Base-by-base conservation (phyloP, 257 asterid genomes). In the Cinchona pubescens region DNA sequence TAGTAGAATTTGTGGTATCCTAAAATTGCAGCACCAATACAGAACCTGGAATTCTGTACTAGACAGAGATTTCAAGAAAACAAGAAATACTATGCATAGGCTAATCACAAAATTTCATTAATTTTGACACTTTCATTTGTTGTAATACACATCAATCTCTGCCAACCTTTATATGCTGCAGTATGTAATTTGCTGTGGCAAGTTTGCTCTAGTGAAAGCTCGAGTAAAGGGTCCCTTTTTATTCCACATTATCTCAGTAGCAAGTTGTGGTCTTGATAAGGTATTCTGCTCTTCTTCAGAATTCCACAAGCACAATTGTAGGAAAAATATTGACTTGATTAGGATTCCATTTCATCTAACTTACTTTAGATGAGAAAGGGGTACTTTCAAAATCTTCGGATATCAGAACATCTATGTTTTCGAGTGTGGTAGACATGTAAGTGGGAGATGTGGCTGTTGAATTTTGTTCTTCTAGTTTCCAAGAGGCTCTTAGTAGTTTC, bases 371-470 rank as follows among this genome's bases (percentile, higher is more conserved):
- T 21, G 85, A 83, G 65, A 86, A 82, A 7, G 75, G 53, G 75
- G 74, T 71, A 49, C 85, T 86, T 34, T 85, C 92, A 56, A 80
- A 82, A 42, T 74, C 79, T 79, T 81, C 88, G 25, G 82, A 51
- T 48, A 76, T 79, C 46, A 77, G 69, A 79, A 83, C 43, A 69
- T 83, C 83, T 32, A 74, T 75, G 72, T 79, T 86, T 65, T 89
- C 89, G 1, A 49, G 79, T 2, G 76, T 14, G 16, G 80, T 67
- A 19, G 86, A 79, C 27, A 83, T 58, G 80, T 82, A 53, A 69
- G 56, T 69, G 13, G 85, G 79, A 77, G 87, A 83, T 67, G 73
- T 63, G 32, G 42, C 64, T 71, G 60, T 71, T 27, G 84, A 72
- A 45, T 76, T 83, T n/a, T 67, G 81, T n/a, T n/a, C n/a, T n/a